Base-by-base conservation (phyloP, 306 rosid genomes). In the Sindora glabra region DNA sequence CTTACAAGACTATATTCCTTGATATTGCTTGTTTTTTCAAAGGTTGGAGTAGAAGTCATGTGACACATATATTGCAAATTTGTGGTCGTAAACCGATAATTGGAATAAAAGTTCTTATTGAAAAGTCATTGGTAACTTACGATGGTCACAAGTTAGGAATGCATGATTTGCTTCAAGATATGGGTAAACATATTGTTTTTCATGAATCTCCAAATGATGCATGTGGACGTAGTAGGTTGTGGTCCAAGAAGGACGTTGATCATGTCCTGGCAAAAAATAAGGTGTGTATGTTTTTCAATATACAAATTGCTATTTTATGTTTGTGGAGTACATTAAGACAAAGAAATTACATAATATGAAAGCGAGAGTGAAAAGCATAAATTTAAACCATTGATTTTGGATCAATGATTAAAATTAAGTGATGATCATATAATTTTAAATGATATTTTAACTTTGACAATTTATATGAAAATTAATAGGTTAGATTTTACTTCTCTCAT, bases 11-110 rank as follows among this genome's bases (percentile, higher is more conserved):
- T 4, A 34, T 73, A 6, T 42, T 73, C 36, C 30, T 73, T 2
- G 54, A 48, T 32, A 36, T 60, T 29, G 66, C 66, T 10, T 41
- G 68, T 39, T 72, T 72, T 42, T 72, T 65, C 40, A 59, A 21
- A 10, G 51, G 51, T 7, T 41, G 10, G 37, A 25, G 2, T 5
- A 42, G 39, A 51, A 62, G 10, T 10, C 5, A n/a, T 21, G 64
- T 47, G 10, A 53, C 15, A 26, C 40, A 65, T 34, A 57, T 72
- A 10, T 3, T 72, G 12, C 10, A 57, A 7, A 14, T 2, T 18
- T 19, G 27, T 45, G 62, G 62, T 16, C 55, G 56, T 19, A 49
- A 29, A n/a, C 48, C 67, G n/a, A 10, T 1, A 5, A 58, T 18
- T 48, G 64, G 59, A 16, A 15, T 72, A 39, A 44, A 50, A 10